These are phyloP conservation scores for Bipolaris gigantea DNA, from an alignment of 2,329 filamentous ascomycete species.

Conservation along the genomic window DNA sequence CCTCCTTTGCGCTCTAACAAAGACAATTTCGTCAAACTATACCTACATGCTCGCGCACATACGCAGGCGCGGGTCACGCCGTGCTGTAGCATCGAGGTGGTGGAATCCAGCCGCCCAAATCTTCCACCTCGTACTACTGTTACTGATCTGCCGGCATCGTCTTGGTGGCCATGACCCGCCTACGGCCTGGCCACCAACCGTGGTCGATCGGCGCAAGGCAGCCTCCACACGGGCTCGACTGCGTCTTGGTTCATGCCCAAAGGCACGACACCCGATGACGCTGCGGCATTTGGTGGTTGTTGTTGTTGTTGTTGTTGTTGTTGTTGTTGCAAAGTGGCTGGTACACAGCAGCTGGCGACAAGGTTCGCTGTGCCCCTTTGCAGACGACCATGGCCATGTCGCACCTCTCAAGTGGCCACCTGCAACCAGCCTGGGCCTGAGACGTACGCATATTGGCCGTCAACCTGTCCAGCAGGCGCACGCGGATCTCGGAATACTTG, in stretches of 20 bases:
- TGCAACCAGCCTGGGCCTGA: background rate
- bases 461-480: background rate
- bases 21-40: background rate
- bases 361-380: too few species aligned
- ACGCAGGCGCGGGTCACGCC: background rate
- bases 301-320: too few species aligned
- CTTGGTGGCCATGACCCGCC: background rate
- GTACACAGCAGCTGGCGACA: background rate
- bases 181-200: background rate
- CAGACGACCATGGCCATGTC: background rate
- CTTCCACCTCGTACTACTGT: background rate
- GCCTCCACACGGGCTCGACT: background rate
- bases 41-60: too few species aligned
- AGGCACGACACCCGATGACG: background rate
- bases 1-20: background rate
- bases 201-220: conserved; percentile 7
- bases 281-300: background rate
- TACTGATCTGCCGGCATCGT: background rate
- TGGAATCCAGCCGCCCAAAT: background rate
- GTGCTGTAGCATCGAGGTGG: background rate
- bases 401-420: background rate
- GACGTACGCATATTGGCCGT: background rate
- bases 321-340: background rate
- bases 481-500: background rate
- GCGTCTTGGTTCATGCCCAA: conserved; percentile 3